Evolutionary conservation across 352 stramenopile genomes (phyloP).

Genomic region (Globisporangium spinosum): DNA sequence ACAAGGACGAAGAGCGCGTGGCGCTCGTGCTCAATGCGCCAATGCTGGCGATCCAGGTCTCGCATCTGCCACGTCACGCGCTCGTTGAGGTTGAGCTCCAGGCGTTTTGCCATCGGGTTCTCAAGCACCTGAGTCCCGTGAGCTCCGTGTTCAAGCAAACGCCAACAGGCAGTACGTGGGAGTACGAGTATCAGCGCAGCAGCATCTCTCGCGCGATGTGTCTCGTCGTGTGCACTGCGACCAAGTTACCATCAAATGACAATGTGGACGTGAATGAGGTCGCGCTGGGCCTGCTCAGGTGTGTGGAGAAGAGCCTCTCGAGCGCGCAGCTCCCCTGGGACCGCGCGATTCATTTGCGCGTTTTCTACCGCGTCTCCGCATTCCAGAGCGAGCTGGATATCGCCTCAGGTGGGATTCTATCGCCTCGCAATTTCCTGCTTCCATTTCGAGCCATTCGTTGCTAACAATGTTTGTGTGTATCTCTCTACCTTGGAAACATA

Average conservation of each 20-base stretch:
- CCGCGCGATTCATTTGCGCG: constrained; percentile 58
- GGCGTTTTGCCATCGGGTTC: constrained; percentile 58
- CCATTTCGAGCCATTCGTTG: background rate
- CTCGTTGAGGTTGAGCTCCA: constrained; percentile 78
- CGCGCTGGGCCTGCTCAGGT: constrained; percentile 18
- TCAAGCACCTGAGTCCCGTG: constrained; percentile 46
- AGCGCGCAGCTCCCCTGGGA: constrained; percentile 52
- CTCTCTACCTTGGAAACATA: background rate
- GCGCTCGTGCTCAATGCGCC: constrained; percentile 46
- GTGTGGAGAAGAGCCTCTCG: constrained; percentile 29
- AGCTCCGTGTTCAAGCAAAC: constrained; percentile 11
- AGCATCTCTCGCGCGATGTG: constrained; percentile 48
- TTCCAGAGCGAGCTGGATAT: constrained; percentile 54
- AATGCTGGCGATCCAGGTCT: constrained; percentile 63
- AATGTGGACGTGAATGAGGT: constrained; percentile 21
- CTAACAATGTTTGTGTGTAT: background rate
- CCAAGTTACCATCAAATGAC: background rate
- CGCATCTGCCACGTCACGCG: constrained; percentile 57
- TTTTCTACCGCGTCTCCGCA: constrained; percentile 55
- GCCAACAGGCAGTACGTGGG: constrained; percentile 2
- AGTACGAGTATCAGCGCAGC: constrained; percentile 26
- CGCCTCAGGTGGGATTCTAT: constrained; percentile 24
- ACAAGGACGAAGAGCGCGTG: constrained; percentile 49
- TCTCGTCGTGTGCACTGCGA: constrained; percentile 43
- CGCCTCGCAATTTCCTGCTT: background rate